A percentile compares a stretch with the other conserved stretches of the same genome.
These are phyloP conservation scores for Nemania serpens DNA, from an alignment of 2,329 filamentous ascomycete species.

Conservation along the genomic window DNA sequence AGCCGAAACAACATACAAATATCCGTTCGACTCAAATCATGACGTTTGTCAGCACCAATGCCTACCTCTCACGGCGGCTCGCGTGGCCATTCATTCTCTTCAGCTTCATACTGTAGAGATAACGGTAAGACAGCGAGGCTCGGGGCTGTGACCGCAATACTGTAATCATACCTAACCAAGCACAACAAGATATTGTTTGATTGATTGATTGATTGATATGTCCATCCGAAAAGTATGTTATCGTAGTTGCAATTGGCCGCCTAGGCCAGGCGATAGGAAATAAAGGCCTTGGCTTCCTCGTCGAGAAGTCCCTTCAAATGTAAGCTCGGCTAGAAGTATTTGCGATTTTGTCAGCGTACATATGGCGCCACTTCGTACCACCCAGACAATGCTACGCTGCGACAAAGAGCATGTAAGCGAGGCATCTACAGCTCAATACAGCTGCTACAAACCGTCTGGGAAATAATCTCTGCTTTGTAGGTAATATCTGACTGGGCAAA, in stretches of 20 bases:
- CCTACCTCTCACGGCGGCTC: background rate
- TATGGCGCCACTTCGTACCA: background rate
- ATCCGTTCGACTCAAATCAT: slow-evolving; percentile 1
- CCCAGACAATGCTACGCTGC: background rate
- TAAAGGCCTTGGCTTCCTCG: background rate
- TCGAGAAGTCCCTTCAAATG: background rate
- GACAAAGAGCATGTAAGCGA: background rate
- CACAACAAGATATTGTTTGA: too few species aligned
- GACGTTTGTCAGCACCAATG: slow-evolving; percentile 11
- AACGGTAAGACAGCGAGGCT: too few species aligned
- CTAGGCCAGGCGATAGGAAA: background rate
- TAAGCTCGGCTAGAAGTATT: background rate
- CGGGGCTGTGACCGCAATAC: too few species aligned
- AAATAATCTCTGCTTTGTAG: too few species aligned
- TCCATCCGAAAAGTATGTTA: too few species aligned
- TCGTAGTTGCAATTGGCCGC: background rate
- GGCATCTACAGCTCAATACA: background rate
- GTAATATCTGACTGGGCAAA: background rate
- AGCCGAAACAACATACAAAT: slow-evolving; percentile 9
- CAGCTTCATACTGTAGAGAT: too few species aligned
- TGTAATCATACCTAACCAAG: too few species aligned
- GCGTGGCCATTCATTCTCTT: too few species aligned
- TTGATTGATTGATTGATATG: too few species aligned
- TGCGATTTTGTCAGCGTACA: background rate
- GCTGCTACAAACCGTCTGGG: too few species aligned